A percentile compares a stretch with the other conserved stretches of the same genome.
These are phyloP conservation scores for Russula dissimulans DNA, from an alignment of 768 basidiomycete genomes.

Conservation along the genomic window DNA sequence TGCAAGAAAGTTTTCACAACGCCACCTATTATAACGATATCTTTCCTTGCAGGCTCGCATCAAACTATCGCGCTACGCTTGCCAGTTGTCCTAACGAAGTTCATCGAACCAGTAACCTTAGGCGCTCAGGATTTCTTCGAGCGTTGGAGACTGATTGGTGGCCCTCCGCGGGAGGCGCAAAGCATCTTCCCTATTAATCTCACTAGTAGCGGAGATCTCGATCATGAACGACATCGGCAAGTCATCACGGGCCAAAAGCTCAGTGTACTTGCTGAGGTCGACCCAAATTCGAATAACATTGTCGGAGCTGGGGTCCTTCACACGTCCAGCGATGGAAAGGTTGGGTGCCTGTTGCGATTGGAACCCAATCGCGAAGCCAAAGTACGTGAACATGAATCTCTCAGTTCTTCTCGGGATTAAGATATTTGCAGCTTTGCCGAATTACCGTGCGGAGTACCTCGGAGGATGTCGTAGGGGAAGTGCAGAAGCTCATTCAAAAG, in stretches of 20 bases:
- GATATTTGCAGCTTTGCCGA: conserved; percentile 61
- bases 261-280: conserved; percentile 72
- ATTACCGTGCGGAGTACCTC: conserved; percentile 93
- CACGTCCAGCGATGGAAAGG: conserved; percentile 85
- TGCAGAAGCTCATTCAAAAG: conserved; percentile 43
- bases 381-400: conserved; percentile 36
- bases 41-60: conserved; percentile 87
- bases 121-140: conserved; percentile 87
- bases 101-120: conserved; percentile 88
- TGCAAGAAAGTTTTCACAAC: conserved; percentile 80
- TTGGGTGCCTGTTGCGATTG: conserved; percentile 85
- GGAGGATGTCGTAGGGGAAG: conserved; percentile 72
- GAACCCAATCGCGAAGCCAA: conserved; percentile 97
- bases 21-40: conserved; percentile 74
- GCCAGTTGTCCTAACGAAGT: conserved; percentile 84
- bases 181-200: conserved; percentile 73
- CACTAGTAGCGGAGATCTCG: conserved; percentile 58
- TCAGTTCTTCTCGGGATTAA: neutral
- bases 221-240: conserved; percentile 61
- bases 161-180: conserved; percentile 89
- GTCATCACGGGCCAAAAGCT: conserved; percentile 72
- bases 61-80: conserved; percentile 77
- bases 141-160: conserved; percentile 96
- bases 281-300: conserved; percentile 89
- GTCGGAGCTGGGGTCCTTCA: conserved; percentile 96